phyloP scores from a whole-genome alignment of 805 yeast species.

The Naumovozyma baii region DNA sequence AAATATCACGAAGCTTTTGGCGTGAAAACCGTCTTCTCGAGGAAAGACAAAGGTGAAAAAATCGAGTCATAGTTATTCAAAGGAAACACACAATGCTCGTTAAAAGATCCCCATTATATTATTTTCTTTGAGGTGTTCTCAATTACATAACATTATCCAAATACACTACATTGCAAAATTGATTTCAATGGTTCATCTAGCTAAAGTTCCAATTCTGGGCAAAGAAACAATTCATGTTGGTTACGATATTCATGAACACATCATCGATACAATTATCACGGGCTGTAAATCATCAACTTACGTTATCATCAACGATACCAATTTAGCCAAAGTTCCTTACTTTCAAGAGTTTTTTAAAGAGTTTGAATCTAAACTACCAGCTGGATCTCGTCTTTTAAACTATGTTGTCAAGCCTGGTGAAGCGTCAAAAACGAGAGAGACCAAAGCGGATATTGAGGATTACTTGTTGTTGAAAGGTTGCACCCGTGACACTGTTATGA shows the following conservation, averaged over 20 bases:
- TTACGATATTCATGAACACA: slow-evolving; percentile 63
- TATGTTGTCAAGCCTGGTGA: slow-evolving; percentile 89
- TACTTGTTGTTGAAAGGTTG: slow-evolving; percentile 74
- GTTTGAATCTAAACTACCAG: slow-evolving; percentile 38
- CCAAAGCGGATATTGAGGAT: slow-evolving; percentile 91
- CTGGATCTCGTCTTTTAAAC: slow-evolving; percentile 53
- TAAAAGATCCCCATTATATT: too few relatives aligned
- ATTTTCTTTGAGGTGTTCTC: too few relatives aligned
- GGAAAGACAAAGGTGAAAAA: neutral
- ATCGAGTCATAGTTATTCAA: neutral
- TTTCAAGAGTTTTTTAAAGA: slow-evolving; percentile 38
- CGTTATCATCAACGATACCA: slow-evolving; percentile 80
- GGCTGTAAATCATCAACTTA: slow-evolving; percentile 78
- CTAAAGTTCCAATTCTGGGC: slow-evolving; percentile 70
- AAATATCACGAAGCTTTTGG: neutral
- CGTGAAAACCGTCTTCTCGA: neutral
- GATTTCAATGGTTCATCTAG: slow-evolving; percentile 16
- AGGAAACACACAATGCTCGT: too few relatives aligned
- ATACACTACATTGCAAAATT: too few relatives aligned
- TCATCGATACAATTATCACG: slow-evolving; percentile 54
- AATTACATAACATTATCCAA: slow-evolving; percentile 3
- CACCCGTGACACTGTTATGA: slow-evolving; percentile 87
- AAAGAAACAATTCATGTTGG: slow-evolving; percentile 84
- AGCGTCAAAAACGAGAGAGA: slow-evolving; percentile 73
- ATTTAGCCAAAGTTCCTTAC: slow-evolving; percentile 59